Evolutionary conservation across 169 alveolate species (phyloP).

Genomic region (Babesia divergens): DNA sequence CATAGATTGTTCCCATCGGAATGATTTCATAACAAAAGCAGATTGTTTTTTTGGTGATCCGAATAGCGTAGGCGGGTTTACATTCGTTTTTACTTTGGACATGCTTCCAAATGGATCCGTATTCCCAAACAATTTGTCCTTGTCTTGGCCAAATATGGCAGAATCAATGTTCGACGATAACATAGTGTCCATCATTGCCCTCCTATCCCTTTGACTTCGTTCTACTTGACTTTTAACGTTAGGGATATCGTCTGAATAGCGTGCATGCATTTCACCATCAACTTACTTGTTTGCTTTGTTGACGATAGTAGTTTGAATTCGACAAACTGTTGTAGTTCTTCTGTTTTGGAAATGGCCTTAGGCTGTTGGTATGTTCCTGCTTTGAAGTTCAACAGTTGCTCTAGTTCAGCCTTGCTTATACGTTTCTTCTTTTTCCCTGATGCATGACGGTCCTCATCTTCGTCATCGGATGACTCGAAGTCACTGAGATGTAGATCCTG

Average conservation of each 20-base stretch:
- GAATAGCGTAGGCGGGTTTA: neutral
- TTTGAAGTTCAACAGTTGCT: conserved; percentile 31
- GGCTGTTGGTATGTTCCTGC: neutral
- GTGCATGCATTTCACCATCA: neutral
- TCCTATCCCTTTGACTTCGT: neutral
- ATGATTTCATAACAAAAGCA: conserved; percentile 56
- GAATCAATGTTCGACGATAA: neutral
- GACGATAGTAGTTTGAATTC: conserved; percentile 25
- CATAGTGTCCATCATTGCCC: conserved; percentile 9
- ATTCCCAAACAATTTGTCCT: neutral
- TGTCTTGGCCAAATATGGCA: conserved; percentile 10
- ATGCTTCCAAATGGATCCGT: conserved; percentile 1
- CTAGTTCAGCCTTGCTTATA: conserved; percentile 25
- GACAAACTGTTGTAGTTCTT: conserved; percentile 29
- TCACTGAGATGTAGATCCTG: conserved; percentile 58
- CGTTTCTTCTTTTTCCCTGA: conserved; percentile 1
- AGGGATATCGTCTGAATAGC: neutral
- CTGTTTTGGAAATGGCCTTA: conserved; percentile 5
- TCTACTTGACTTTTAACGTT: conserved; percentile 8
- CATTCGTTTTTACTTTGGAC: neutral
- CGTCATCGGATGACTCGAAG: conserved; percentile 63
- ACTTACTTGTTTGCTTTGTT: conserved; percentile 2
- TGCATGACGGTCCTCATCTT: neutral
- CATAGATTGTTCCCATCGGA: conserved; percentile 52
- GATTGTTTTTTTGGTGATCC: conserved; percentile 29